Conservation (phyloP, 495 filamentous ascomycete genomes). For the Darksidea phi region DNA sequence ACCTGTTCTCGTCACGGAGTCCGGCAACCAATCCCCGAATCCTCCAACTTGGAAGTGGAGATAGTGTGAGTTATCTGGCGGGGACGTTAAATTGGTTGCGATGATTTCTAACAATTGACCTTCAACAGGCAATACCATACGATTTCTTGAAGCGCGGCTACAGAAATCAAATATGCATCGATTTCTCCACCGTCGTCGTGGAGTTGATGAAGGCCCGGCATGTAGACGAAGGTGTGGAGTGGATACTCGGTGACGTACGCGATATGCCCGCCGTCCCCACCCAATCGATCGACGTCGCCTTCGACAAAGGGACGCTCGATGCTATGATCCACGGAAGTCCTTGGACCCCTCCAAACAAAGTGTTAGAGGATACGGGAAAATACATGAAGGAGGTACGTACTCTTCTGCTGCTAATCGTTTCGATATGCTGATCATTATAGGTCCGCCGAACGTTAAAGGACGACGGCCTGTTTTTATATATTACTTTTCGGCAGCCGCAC, state of each 20-base stretch:
- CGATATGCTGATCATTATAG: conserved; percentile 38
- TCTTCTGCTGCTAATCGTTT: not conserved
- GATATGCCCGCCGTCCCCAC: conserved; percentile 44
- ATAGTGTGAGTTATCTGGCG: conserved; percentile 55
- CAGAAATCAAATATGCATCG: conserved; percentile 54
- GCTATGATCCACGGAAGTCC: conserved; percentile 60
- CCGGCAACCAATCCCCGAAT: conserved; percentile 43
- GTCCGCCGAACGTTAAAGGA: conserved; percentile 55
- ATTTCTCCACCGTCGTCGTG: conserved; percentile 58
- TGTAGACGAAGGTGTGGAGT: conserved; percentile 45
- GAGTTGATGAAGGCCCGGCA: conserved; percentile 51
- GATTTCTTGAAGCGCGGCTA: conserved; percentile 53
- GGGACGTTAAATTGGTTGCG: too few species aligned
- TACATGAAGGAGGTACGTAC: conserved; percentile 55
- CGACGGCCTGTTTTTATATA: conserved; percentile 55
- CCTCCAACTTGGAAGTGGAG: conserved; percentile 59
- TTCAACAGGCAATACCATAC: conserved; percentile 50
- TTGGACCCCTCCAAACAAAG: conserved; percentile 57
- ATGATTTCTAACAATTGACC: conserved; percentile 3
- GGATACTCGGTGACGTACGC: conserved; percentile 55
- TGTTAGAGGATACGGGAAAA: conserved; percentile 50
- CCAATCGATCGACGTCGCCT: conserved; percentile 52
- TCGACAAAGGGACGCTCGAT: conserved; percentile 64
- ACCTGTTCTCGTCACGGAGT: conserved; percentile 41
- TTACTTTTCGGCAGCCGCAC: conserved; percentile 62